These are phyloP conservation scores for Phytophthora niederhauseri DNA, from an alignment of 352 stramenopile genomes.

Conservation along the genomic window DNA sequence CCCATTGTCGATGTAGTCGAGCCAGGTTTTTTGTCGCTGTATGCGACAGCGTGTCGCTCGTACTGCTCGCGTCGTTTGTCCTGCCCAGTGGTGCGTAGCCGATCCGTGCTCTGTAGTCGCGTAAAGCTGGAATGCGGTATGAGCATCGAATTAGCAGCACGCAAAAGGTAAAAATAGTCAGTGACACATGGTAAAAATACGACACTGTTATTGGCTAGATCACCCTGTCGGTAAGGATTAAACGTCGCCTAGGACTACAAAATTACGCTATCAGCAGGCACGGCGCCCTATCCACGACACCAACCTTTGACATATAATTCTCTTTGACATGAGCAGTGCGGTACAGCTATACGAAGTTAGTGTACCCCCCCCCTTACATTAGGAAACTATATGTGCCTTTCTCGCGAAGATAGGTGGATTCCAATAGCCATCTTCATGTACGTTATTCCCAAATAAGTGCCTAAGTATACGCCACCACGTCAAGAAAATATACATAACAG, in stretches of 20 bases:
- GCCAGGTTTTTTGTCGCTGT: slow-evolving; percentile 6
- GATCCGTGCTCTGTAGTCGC: not conserved
- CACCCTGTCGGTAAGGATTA: slow-evolving; percentile 3
- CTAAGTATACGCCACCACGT: too few species aligned
- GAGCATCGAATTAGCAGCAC: not conserved
- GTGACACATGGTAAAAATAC: not conserved
- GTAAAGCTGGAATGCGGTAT: not conserved
- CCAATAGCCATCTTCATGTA: too few species aligned
- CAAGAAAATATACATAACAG: too few species aligned
- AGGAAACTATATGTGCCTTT: too few species aligned
- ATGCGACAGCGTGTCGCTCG: slow-evolving; percentile 6
- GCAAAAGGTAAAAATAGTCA: not conserved
- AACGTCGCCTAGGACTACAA: slow-evolving; percentile 11
- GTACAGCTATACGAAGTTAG: too few species aligned
- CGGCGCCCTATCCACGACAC: too few species aligned
- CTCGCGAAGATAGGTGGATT: too few species aligned
- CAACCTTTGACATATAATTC: too few species aligned
- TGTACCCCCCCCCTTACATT: too few species aligned
- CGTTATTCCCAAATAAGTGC: too few species aligned
- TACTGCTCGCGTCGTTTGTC: slow-evolving; percentile 6
- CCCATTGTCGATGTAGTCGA: slow-evolving; percentile 7
- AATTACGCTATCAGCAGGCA: not conserved
- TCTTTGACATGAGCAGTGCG: too few species aligned
- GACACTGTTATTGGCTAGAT: not conserved
- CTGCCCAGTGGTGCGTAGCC: not conserved